Evolutionary conservation across 208 protist species (phyloP).

Genomic region (Naegleria lovaniensis): DNA sequence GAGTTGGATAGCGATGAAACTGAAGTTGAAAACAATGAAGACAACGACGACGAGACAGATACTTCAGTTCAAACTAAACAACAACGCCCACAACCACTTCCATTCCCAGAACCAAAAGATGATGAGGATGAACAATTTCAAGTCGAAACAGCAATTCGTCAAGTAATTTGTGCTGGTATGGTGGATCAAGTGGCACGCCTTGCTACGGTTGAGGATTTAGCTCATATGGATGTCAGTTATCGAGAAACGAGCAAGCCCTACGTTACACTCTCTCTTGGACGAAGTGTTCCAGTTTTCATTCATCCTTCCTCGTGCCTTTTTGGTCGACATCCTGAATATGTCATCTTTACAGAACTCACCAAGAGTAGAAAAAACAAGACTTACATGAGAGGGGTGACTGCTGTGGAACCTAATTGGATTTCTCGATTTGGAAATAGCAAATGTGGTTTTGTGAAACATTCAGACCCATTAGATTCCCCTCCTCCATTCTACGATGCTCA

Average conservation of each 20-base stretch:
- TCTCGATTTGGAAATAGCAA: not conserved
- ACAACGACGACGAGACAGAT: not conserved
- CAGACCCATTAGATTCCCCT: not conserved
- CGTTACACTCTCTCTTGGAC: not conserved
- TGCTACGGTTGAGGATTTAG: not conserved
- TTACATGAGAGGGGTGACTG: conserved; percentile 18
- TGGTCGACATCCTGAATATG: not conserved
- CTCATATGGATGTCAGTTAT: not conserved
- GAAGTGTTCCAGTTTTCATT: not conserved
- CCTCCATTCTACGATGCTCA: not conserved
- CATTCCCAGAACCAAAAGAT: conserved; percentile 1
- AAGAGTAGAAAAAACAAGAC: not conserved
- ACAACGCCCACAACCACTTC: not conserved
- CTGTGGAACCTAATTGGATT: not conserved
- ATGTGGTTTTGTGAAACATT: not conserved
- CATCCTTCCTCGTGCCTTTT: conserved; percentile 19
- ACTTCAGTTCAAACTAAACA: not conserved
- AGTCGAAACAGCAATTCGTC: not conserved
- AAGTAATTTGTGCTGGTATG: conserved; percentile 19
- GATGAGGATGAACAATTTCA: not conserved
- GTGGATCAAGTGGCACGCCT: not conserved
- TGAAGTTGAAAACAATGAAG: not conserved
- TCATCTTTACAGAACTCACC: not conserved
- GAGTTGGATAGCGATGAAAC: not conserved
- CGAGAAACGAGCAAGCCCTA: not conserved